Base-by-base conservation (phyloP, 2,329 filamentous ascomycete species). In the Lecanicillium sp. region DNA sequence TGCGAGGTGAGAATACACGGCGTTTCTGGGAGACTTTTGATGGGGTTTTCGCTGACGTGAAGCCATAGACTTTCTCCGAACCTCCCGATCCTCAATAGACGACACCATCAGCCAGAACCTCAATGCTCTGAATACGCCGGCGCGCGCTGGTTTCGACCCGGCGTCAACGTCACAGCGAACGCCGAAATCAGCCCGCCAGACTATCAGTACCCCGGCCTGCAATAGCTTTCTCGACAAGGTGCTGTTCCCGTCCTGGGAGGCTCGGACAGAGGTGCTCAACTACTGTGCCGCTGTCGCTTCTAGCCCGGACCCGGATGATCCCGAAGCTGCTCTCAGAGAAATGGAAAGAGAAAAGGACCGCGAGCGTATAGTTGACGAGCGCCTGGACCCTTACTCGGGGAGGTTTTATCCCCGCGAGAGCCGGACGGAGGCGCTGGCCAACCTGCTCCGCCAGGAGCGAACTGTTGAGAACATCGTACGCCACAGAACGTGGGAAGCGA, bases 101-200 rank as follows among this genome's bases (percentile, higher is more conserved):
- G 92, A 98, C 62, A 87, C 85, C 32, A 97, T 98, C 55, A 79
- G 80, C 1, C 89, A 95, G 55, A 90, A 94, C 53, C 77, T 98
- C 44, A 97, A 97, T 66, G 87, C 87, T 2, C 74, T 97, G 28
- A 66, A 87, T 32, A 89, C 83, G 1, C 90, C 90, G 0, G 73
- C 85, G 11, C 67, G 70, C 32, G 62, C 64, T 29, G 78, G 79
- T 13, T 97, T 95, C 62, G 84, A 95, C 56, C 85, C 90, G 1
- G 65, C 72, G 0, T 89, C 86, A 1, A 94, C 87, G 1, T 75
- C 80, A 1, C 66, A 73, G 12, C 76, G 82, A 37, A 67, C 69
- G 17, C 66, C 75, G 2, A 64, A 70, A 29, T 62, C 75, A 0
- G 51, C 65, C 5, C 61, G 65, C 4, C 66, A 64, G 27, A 66